Percentiles rank a stretch among this genome's conserved stretches.
Conservation (phyloP, 805 yeast species). For the Yueomyces sp. region DNA sequence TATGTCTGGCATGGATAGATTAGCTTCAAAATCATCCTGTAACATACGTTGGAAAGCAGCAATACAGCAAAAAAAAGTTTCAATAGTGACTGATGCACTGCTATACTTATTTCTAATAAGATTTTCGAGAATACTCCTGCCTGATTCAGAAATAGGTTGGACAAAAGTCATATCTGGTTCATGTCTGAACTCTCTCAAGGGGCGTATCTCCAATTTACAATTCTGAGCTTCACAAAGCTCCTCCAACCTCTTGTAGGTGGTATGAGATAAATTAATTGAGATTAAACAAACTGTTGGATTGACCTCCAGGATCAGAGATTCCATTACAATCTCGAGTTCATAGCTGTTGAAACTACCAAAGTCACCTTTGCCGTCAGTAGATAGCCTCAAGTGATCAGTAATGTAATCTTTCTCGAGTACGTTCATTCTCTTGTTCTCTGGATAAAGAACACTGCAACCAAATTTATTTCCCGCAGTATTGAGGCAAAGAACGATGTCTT, state of each 20-base stretch:
- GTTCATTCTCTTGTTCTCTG: slow-evolving; percentile 2
- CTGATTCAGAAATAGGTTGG: neutral
- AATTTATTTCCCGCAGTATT: slow-evolving; percentile 4
- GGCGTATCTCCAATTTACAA: neutral
- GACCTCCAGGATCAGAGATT: neutral
- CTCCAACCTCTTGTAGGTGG: slow-evolving; percentile 2
- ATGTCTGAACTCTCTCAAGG: neutral
- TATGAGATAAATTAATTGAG: slow-evolving; percentile 9
- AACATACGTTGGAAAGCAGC: neutral
- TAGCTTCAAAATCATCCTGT: no score
- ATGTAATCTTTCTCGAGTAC: slow-evolving; percentile 8
- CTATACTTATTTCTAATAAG: neutral
- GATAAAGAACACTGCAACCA: slow-evolving; percentile 8
- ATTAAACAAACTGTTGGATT: slow-evolving; percentile 10
- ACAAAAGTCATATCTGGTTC: neutral
- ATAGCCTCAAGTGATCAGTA: neutral
- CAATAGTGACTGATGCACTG: neutral
- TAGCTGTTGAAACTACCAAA: no score
- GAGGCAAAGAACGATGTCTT: slow-evolving; percentile 5
- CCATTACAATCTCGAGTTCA: no score
- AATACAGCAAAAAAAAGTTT: neutral
- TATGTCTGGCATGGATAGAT: neutral
- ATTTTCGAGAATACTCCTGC: neutral
- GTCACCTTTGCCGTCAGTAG: no score
- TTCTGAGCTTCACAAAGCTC: slow-evolving; percentile 1